Evolutionary conservation across 768 basidiomycete genomes (phyloP), one percentile per base, ranked within the genome.

Genomic region (Boletus sp.): DNA sequence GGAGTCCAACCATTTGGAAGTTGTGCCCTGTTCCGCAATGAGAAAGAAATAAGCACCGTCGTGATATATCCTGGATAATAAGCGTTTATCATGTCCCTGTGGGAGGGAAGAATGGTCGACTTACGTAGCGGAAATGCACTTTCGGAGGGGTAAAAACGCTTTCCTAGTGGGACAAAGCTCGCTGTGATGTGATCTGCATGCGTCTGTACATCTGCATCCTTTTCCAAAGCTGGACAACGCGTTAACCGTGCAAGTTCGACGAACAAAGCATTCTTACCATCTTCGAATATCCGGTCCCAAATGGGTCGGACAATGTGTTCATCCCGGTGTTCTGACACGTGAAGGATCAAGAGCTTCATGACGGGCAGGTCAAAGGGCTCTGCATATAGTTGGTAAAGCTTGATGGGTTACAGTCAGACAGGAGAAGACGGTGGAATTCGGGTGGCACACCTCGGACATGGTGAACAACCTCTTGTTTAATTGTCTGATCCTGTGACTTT

Each of bases 271-370:
- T 46, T 69, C 81, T 55, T 67, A 90, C 93, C 83, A 57, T 88
- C 83, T 47, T 90, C 84, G 56, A 97, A 82, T 60, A 98, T 84
- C 59, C 83, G 83, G 59, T 87, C 86, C 96, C 96, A 98, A 15
- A 95, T 93, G 4, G 88, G 84, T 51, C 83, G 79, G 17, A 93
- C 85, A 33, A 96, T 73, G 43, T 78, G 81, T 54, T 91, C 87
- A 59, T 98, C 93, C 5, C 85, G 84, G 67, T 96, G 93, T 67
- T 95, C 93, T 8, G 96, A 95, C 7, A 96, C 89, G 67, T 97
- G 89, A 51, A 98, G 78, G 66, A 96, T 94, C 27, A 97, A 79
- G 7, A 99, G 78, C 66, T 93, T 92, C 69, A 92, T 84, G 37
- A 85, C 77, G 6, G 88, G 83, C 14, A 97, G 77, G 60, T 92